phyloP scores from a whole-genome alignment of 495 filamentous ascomycete species.

The Hypoxylon crocopeplum region DNA sequence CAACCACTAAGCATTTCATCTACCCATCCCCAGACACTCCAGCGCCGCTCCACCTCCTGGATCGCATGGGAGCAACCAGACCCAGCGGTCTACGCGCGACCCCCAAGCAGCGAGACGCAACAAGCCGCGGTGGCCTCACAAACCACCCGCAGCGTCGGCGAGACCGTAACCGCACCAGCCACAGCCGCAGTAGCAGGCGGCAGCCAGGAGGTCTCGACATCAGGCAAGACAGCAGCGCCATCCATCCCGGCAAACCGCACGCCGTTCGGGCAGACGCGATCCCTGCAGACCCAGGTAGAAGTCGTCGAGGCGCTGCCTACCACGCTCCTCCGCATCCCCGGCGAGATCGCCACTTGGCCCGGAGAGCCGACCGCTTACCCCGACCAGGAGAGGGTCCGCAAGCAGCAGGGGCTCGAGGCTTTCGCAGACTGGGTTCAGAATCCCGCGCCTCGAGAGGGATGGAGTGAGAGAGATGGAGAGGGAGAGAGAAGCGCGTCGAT shows the following conservation, averaged over 20 bases:
- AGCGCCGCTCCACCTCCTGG: constrained; percentile 34
- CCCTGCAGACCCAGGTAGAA: neutral
- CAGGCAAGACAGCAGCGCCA: constrained; percentile 23
- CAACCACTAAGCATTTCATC: neutral
- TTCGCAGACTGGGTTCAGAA: no score
- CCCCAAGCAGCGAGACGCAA: constrained; percentile 10
- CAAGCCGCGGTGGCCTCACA: constrained; percentile 1
- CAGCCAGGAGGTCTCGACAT: constrained; percentile 19
- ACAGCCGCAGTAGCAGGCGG: constrained; percentile 3
- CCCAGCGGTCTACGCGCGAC: constrained; percentile 24
- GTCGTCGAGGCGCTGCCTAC: constrained; percentile 7
- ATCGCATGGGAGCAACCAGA: constrained; percentile 39
- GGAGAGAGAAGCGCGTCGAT: no score
- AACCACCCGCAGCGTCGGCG: neutral
- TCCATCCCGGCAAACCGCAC: constrained; percentile 17
- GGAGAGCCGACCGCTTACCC: neutral
- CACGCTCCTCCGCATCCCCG: constrained; percentile 26
- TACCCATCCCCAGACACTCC: neutral
- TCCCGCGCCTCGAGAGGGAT: no score
- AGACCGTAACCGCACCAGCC: neutral
- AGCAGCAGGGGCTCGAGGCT: no score
- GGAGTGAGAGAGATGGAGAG: no score
- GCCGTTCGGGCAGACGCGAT: constrained; percentile 10
- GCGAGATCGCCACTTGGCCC: constrained; percentile 26
- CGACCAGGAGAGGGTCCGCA: constrained; percentile 1